Conservation (phyloP, 2,329 filamentous ascomycete species). For the Claviceps digitariae region DNA sequence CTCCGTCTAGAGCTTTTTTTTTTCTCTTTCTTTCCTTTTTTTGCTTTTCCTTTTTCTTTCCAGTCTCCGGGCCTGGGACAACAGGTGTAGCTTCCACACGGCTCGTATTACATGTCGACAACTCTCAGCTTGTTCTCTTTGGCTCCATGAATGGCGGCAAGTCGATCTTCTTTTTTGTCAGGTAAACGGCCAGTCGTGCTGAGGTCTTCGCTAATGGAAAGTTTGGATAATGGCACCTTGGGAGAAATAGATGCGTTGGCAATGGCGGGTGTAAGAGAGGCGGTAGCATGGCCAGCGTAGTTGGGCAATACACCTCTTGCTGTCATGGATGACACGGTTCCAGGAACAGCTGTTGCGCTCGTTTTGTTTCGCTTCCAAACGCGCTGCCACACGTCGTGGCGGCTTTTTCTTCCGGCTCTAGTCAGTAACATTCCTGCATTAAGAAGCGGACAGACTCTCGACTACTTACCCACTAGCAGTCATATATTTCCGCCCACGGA, state of each 20-base stretch:
- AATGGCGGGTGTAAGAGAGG: constrained; percentile 32
- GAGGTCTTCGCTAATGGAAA: constrained; percentile 12
- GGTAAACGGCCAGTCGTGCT: constrained; percentile 9
- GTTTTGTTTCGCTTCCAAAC: constrained; percentile 39
- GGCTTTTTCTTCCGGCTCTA: constrained; percentile 19
- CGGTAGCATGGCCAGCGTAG: constrained; percentile 37
- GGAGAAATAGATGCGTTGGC: constrained; percentile 23
- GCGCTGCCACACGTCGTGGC: constrained; percentile 33
- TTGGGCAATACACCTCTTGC: constrained; percentile 41
- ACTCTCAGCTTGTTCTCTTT: constrained; percentile 6
- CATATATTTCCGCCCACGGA: constrained; percentile 22
- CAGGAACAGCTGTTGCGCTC: constrained; percentile 30
- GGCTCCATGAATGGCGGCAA: constrained; percentile 15
- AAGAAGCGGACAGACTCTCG: background rate
- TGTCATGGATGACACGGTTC: constrained; percentile 38
- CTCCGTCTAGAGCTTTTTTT: constrained; percentile 13
- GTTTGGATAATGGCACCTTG: constrained; percentile 16
- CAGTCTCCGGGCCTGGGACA: background rate
- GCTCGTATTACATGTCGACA: background rate
- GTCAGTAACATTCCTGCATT: background rate
- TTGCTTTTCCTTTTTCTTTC: constrained; percentile 2
- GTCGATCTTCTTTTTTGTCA: constrained; percentile 32
- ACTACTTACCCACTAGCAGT: constrained; percentile 18
- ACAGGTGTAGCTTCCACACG: background rate
- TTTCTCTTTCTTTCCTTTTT: constrained; percentile 4